Evolutionary conservation across 148 eudicot genomes (phyloP), one percentile per base, ranked within the genome.

Genomic region (Rhododendron mucronatum): DNA sequence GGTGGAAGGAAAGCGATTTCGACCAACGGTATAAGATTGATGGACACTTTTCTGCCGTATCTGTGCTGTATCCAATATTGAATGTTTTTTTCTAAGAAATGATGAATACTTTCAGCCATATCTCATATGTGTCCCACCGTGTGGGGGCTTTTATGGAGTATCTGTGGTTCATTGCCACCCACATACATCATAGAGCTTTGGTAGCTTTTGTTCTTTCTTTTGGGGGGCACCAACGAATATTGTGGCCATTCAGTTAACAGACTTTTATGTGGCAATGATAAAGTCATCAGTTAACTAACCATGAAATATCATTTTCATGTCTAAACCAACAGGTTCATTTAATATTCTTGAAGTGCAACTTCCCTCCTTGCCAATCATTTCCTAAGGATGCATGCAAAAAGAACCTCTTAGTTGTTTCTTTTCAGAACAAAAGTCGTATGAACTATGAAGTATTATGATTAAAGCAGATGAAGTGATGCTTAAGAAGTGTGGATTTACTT

Each of bases 1-100:
- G 84, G 96, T 95, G 53, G 98, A 96, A 90, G 99, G 99, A 85
- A 96, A 96, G 89, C 93, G 96, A 48, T 96, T 96, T 67, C 93
- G 99, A 57, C 99, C 99, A 76, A 96, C 96, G 75, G 99, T 96
- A 55, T 4, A 92, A 86, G 92, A 84, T 82, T 86, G 30, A 37
- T 65, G 53, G 76, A 6, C 84, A 33, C 76, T 71, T 65, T 23
- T 65, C 18, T 28, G 76, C 39, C 37, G 7, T 69, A 69, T 11
- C 16, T 69, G 37, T 28, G 15, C 75, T 12, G 1, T 69, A n/a
- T 69, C 35, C 75, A 12, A 71, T 12, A 30, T 30, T 71, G 18
- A 28, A 4, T 18, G 63, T 59, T 28, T 71, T 41, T 71, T 71
- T 28, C 3, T 8, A 4, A 30, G 4, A 30, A 71, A 71, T 12